Conservation (phyloP, 2,329 filamentous ascomycete genomes). For the Penicillium polonicum region DNA sequence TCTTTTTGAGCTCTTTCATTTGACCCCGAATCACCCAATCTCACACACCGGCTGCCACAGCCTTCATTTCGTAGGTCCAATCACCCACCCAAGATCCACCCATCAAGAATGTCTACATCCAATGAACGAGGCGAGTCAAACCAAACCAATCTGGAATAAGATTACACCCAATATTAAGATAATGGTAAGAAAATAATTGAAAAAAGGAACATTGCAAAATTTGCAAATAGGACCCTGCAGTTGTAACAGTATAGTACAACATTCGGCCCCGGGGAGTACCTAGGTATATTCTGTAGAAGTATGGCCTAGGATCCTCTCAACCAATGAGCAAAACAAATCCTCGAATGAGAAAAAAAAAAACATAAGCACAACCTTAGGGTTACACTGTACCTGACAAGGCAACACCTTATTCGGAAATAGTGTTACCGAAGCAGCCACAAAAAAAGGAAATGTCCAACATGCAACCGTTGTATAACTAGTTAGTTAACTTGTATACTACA, state of each 20-base stretch:
- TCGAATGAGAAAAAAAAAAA: not conserved
- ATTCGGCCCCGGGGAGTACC: no score
- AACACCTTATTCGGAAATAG: not conserved
- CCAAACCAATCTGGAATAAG: conserved; percentile 1
- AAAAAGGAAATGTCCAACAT: not conserved
- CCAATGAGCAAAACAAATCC: not conserved
- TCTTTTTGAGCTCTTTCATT: not conserved
- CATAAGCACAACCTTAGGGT: not conserved
- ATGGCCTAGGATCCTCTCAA: not conserved
- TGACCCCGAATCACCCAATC: not conserved
- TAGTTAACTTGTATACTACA: no score
- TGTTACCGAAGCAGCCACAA: not conserved
- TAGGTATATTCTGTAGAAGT: not conserved
- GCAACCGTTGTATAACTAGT: not conserved
- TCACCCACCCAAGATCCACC: conserved; percentile 12
- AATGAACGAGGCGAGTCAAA: conserved; percentile 1
- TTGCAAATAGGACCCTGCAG: not conserved
- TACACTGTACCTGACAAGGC: conserved; percentile 7
- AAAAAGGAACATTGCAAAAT: not conserved
- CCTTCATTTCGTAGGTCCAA: not conserved
- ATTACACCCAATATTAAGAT: not conserved
- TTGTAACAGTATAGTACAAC: not conserved
- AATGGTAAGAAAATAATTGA: not conserved
- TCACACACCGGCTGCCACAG: conserved; percentile 5
- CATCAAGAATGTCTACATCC: not conserved